Percentiles rank a stretch among this genome's conserved stretches.
phyloP scores from a whole-genome alignment of 306 rosid genomes.

The Malus sylvestris region DNA sequence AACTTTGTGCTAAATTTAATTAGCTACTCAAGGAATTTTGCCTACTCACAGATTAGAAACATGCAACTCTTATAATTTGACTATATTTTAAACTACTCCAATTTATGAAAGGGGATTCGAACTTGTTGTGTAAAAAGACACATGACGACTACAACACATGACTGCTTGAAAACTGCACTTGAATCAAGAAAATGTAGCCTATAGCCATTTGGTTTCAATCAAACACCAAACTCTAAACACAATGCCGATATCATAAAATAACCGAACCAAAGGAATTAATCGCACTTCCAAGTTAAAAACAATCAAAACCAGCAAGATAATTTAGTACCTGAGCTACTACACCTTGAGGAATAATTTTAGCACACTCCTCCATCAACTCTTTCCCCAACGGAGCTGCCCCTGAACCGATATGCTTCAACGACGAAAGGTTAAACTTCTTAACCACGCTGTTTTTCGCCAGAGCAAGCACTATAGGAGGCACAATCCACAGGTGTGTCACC shows the following conservation, averaged over 20 bases:
- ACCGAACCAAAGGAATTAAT: neutral
- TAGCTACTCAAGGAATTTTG: neutral
- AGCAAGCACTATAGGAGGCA: slow-evolving; percentile 76
- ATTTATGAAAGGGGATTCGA: neutral
- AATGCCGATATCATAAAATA: neutral
- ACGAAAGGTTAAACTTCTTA: slow-evolving; percentile 50
- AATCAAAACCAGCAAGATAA: neutral
- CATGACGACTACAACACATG: neutral
- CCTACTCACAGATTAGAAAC: neutral
- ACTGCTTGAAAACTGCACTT: neutral
- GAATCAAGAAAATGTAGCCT: neutral
- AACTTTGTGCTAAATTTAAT: neutral
- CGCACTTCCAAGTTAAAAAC: neutral
- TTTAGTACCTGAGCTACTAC: slow-evolving; percentile 47
- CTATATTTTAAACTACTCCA: neutral
- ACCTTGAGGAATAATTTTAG: slow-evolving; percentile 40
- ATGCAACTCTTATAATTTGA: neutral
- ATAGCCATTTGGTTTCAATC: neutral
- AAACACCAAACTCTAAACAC: neutral
- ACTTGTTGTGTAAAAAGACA: neutral
- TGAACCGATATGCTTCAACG: slow-evolving; percentile 53
- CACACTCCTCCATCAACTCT: slow-evolving; percentile 72
- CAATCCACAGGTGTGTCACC: slow-evolving; percentile 67
- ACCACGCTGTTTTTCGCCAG: slow-evolving; percentile 57
- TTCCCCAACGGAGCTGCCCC: slow-evolving; percentile 92